phyloP scores from a whole-genome alignment of 75 land plant species.

The Ceratopteris richardii region DNA sequence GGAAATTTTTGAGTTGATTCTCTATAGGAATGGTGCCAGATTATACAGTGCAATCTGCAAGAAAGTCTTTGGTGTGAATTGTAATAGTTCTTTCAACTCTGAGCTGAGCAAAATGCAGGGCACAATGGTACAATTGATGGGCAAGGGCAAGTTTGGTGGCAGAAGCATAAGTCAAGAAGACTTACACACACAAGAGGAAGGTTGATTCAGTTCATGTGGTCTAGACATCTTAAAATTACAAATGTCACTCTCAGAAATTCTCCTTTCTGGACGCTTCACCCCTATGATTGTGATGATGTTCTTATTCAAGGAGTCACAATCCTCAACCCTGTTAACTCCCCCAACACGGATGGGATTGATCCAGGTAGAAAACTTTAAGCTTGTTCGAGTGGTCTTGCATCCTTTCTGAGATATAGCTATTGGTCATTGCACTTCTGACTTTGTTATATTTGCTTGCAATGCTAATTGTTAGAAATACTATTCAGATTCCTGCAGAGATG shows the following conservation, averaged over 20 bases:
- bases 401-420: background rate
- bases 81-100: too few species aligned
- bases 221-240: conserved; percentile 57
- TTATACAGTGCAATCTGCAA: too few species aligned
- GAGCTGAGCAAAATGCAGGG: conserved; percentile 36
- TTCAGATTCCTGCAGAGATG: conserved; percentile 82
- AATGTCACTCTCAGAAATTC: conserved; percentile 79
- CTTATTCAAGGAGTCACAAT: conserved; percentile 66
- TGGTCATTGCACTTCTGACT: too few species aligned
- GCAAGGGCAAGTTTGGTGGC: conserved; percentile 89
- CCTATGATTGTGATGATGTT: conserved; percentile 91
- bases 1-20: background rate
- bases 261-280: conserved; percentile 96
- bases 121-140: conserved; percentile 96
- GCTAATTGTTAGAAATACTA: too few species aligned
- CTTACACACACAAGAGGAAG: conserved; percentile 79
- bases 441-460: too few species aligned
- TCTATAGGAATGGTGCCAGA: too few species aligned
- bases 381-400: background rate
- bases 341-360: conserved; percentile 97
- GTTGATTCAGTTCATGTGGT: conserved; percentile 92
- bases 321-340: conserved; percentile 78
- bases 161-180: conserved; percentile 50
- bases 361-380: conserved; percentile 50
- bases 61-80: too few species aligned